Evolutionary conservation across 148 eudicot genomes (phyloP).

Genomic region (Rhododendron ovatum): DNA sequence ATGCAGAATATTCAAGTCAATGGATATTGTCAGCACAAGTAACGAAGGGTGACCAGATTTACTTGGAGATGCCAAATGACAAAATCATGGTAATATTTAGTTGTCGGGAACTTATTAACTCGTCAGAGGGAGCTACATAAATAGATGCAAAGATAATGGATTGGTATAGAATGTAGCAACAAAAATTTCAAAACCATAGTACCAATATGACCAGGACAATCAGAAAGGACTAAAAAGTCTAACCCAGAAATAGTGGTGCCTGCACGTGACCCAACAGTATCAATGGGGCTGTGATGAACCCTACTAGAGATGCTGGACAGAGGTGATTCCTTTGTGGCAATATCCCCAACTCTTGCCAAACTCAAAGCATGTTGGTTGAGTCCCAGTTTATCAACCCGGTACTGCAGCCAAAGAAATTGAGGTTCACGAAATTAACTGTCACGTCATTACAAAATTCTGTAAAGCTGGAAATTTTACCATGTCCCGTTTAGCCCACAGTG

Average conservation of each 20-base stretch:
- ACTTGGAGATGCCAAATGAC: neutral
- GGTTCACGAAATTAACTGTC: neutral
- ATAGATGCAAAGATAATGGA: neutral
- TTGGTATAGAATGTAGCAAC: neutral
- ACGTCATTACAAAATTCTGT: neutral
- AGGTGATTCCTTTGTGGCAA: conserved; percentile 17
- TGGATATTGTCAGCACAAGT: neutral
- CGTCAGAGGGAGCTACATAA: neutral
- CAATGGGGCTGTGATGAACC: conserved; percentile 25
- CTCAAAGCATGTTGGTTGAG: conserved; percentile 19
- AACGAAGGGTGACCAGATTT: neutral
- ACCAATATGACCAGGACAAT: neutral
- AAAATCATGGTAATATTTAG: neutral
- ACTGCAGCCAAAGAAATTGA: conserved; percentile 21
- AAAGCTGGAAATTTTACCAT: neutral
- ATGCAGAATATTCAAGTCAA: neutral
- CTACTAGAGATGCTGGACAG: conserved; percentile 29
- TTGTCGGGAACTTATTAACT: neutral
- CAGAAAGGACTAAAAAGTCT: conserved; percentile 5
- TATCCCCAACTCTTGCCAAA: conserved; percentile 28
- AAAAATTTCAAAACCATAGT: neutral
- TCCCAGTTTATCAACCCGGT: conserved; percentile 39
- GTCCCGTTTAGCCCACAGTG: neutral
- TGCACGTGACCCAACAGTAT: conserved; percentile 34
- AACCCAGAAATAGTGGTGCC: conserved; percentile 36